Evolutionary conservation across 257 asterid genomes (phyloP).

Genomic region (Linderniella brevidens): DNA sequence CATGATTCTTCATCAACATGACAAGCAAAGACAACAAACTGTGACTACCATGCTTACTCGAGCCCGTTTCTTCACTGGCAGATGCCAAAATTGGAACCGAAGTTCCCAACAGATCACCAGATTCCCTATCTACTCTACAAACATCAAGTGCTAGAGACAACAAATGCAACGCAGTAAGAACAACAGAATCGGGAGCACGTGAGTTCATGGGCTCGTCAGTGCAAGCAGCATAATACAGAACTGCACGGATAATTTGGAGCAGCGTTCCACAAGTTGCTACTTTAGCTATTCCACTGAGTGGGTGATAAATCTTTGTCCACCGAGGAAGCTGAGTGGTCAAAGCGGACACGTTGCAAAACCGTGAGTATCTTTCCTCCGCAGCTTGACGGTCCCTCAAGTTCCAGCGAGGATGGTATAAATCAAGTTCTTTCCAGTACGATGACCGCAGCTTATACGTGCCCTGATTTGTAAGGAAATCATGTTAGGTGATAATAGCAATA

Average conservation of each 20-base stretch:
- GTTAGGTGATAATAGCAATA: constrained; percentile 3
- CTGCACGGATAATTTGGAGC: constrained; percentile 68
- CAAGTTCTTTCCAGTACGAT: constrained; percentile 76
- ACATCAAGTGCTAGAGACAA: constrained; percentile 74
- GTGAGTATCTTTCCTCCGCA: constrained; percentile 85
- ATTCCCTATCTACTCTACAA: constrained; percentile 41
- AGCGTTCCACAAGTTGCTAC: constrained; percentile 74
- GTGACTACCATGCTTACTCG: constrained; percentile 49
- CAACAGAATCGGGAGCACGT: constrained; percentile 80
- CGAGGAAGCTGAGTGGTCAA: constrained; percentile 69
- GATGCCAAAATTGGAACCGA: constrained; percentile 61
- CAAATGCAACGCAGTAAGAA: constrained; percentile 67
- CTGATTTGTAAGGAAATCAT: constrained; percentile 27
- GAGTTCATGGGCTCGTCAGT: constrained; percentile 32
- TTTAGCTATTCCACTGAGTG: constrained; percentile 71
- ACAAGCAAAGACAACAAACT: constrained; percentile 90
- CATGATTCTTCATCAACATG: constrained; percentile 58
- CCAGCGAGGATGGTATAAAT: constrained; percentile 95
- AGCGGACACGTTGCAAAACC: constrained; percentile 72
- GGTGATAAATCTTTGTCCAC: constrained; percentile 72
- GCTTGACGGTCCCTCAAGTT: constrained; percentile 77
- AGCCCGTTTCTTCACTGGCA: constrained; percentile 56
- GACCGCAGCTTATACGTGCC: constrained; percentile 76
- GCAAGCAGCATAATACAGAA: constrained; percentile 61
- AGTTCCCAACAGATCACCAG: constrained; percentile 38